These are phyloP conservation scores for Agrocybe pediades DNA, from an alignment of 768 basidiomycete species.

Conservation along the genomic window DNA sequence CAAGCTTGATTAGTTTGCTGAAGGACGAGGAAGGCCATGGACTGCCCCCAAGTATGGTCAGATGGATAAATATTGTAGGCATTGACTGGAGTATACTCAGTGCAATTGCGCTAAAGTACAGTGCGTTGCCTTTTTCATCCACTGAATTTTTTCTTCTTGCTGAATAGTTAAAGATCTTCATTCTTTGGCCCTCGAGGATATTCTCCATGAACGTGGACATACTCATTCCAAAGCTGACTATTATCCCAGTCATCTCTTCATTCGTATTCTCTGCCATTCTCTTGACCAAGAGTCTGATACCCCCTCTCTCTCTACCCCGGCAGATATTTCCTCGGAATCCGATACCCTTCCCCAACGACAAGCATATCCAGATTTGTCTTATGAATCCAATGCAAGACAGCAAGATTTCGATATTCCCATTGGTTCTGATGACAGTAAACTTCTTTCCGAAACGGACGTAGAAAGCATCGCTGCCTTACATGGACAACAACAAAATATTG, in stretches of 20 bases:
- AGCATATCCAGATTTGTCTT: background rate
- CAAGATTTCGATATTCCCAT: background rate
- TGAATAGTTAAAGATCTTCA: slow-evolving; percentile 59
- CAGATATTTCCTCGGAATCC: background rate
- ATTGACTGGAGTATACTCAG: slow-evolving; percentile 67
- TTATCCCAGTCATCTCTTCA: slow-evolving; percentile 60
- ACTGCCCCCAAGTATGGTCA: slow-evolving; percentile 38
- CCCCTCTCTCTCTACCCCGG: background rate
- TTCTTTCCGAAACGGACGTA: background rate
- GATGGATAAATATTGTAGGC: slow-evolving; percentile 71
- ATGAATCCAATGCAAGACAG: background rate
- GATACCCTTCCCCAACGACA: background rate
- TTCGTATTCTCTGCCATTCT: slow-evolving; percentile 57
- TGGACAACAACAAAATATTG: background rate
- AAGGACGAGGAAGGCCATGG: slow-evolving; percentile 20
- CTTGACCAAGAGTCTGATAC: slow-evolving; percentile 18
- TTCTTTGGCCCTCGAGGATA: slow-evolving; percentile 66
- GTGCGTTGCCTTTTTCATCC: slow-evolving; percentile 31
- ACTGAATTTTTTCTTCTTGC: slow-evolving; percentile 5
- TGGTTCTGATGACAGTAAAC: background rate
- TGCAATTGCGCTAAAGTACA: slow-evolving; percentile 56
- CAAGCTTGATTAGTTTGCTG: slow-evolving; percentile 49
- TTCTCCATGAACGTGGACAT: slow-evolving; percentile 55
- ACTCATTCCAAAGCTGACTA: slow-evolving; percentile 50
- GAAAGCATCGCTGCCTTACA: background rate